phyloP scores from a whole-genome alignment of 2,329 filamentous ascomycete species.

The Ophiosphaerella narmari region DNA sequence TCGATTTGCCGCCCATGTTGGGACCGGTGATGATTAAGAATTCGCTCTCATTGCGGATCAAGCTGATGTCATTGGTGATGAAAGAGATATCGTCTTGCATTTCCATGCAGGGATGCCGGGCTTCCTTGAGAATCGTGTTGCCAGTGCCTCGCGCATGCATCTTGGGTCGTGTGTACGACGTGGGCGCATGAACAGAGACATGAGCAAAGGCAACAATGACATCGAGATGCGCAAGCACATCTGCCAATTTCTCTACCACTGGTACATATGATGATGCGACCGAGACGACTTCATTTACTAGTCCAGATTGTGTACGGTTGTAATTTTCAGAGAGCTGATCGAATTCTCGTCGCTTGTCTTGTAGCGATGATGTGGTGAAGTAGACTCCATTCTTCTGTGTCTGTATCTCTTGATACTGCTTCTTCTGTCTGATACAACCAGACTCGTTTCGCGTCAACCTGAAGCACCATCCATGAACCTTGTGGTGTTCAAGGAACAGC shows the following conservation, averaged over 20 bases:
- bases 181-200: slow-evolving; percentile 88
- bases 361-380: slow-evolving; percentile 86
- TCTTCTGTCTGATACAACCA: slow-evolving; percentile 89
- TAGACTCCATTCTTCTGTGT: slow-evolving; percentile 99
- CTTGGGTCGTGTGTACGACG: slow-evolving; percentile 85
- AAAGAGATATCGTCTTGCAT: slow-evolving; percentile 99
- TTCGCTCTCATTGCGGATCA: slow-evolving; percentile 77
- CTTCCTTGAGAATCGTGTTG: slow-evolving; percentile 87
- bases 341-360: slow-evolving; percentile 82
- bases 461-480: slow-evolving; percentile 95
- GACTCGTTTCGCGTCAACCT: slow-evolving; percentile 88
- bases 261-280: slow-evolving; percentile 95
- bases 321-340: slow-evolving; percentile 95
- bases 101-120: slow-evolving; percentile 95
- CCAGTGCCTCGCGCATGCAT: slow-evolving; percentile 88
- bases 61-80: slow-evolving; percentile 93
- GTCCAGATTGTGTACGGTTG: slow-evolving; percentile 87
- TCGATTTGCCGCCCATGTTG: slow-evolving; percentile 99
- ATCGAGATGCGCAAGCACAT: slow-evolving; percentile 88
- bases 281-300: slow-evolving; percentile 89
- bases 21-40: slow-evolving; percentile 97
- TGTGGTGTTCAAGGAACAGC: slow-evolving; percentile 95
- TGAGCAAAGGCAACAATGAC: slow-evolving; percentile 95
- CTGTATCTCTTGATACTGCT: slow-evolving; percentile 88
- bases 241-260: slow-evolving; percentile 85